Evolutionary conservation across 2,329 filamentous ascomycete genomes (phyloP).

Genomic region (Teratosphaeria epicoccoides): DNA sequence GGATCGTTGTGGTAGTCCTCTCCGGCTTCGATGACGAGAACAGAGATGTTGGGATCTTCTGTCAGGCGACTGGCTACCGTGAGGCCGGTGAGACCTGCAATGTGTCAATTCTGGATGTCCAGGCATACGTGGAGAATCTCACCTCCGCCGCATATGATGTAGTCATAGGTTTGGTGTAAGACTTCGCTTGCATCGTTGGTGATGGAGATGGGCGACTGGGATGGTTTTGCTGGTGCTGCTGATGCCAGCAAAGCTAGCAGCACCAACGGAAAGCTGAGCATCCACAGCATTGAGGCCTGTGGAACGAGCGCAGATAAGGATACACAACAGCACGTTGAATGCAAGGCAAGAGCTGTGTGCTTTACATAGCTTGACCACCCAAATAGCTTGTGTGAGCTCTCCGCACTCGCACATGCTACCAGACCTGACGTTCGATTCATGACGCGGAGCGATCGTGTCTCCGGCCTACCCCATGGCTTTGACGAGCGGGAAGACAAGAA

Average conservation of each 20-base stretch:
- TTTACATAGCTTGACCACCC: background rate
- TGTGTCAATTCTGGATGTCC: no score
- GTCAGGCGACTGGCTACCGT: conserved; percentile 16
- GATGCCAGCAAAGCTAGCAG: background rate
- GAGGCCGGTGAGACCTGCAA: conserved; percentile 13
- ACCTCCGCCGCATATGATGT: conserved; percentile 17
- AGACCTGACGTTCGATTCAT: no score
- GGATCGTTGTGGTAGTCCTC: conserved; percentile 13
- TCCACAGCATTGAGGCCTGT: background rate
- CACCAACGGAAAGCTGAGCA: background rate
- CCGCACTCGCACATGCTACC: no score
- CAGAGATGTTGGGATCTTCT: conserved; percentile 10
- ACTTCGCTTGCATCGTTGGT: conserved; percentile 8
- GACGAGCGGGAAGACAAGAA: background rate
- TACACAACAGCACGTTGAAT: background rate
- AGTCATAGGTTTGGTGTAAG: conserved; percentile 12
- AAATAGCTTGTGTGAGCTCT: background rate
- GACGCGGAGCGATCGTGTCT: background rate
- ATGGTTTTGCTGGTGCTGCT: background rate
- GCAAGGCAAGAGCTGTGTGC: background rate
- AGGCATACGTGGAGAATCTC: no score
- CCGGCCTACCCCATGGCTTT: background rate
- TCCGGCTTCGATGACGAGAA: conserved; percentile 20
- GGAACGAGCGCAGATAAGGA: background rate
- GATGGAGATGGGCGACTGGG: conserved; percentile 1